Conservation (phyloP, 2,329 filamentous ascomycete species). For the Alternaria longipes region DNA sequence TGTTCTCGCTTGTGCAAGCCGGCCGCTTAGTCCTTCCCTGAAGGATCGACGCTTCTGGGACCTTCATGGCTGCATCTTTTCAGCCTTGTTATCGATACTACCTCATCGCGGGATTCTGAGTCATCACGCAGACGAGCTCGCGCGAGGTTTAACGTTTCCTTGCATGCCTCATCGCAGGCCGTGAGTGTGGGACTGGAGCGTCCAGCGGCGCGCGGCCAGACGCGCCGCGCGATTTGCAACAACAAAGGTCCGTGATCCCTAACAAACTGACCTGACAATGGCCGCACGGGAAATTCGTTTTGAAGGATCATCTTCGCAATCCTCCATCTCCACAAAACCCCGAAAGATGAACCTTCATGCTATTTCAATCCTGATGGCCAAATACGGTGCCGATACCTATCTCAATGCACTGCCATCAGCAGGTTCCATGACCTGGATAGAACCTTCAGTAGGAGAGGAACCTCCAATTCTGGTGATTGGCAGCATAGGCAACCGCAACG, state of each 20-base stretch:
- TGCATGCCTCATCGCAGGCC: neutral
- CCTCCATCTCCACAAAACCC: neutral
- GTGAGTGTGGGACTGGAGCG: neutral
- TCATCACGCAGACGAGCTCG: neutral
- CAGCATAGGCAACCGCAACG: neutral
- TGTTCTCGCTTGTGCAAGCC: constrained; percentile 6
- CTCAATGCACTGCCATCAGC: constrained; percentile 14
- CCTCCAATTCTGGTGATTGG: constrained; percentile 12
- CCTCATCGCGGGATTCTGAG: neutral
- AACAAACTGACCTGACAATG: constrained; percentile 2
- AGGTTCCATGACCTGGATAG: constrained; percentile 15
- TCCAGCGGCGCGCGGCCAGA: neutral
- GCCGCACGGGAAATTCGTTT: neutral
- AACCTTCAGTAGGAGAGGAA: neutral
- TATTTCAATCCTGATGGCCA: constrained; percentile 10
- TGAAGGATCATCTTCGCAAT: neutral
- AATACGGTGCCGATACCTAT: constrained; percentile 6
- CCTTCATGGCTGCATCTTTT: neutral
- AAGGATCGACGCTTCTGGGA: constrained; percentile 1
- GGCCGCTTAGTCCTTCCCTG: neutral
- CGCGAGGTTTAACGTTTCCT: neutral
- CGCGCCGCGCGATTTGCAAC: constrained; percentile 5
- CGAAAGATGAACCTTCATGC: constrained; percentile 12
- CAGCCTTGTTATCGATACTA: neutral
- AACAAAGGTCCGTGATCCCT: neutral